Evolutionary conservation across 2,329 filamentous ascomycete species (phyloP), one percentile per base, ranked within the genome.

Genomic region (Alternaria novae-zelandiae): DNA sequence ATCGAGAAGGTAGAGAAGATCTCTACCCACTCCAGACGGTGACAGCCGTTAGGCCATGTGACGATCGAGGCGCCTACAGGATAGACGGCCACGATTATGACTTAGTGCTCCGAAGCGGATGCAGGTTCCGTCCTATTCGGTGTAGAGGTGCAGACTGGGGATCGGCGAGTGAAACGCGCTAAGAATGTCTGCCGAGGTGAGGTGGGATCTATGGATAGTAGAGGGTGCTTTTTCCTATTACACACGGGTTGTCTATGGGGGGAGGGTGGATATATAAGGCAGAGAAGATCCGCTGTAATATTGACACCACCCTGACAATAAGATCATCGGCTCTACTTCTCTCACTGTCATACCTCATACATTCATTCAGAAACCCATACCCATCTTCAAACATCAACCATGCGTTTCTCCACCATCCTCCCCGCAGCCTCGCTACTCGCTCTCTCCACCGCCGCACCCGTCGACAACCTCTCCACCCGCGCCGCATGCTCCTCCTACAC

Each of bases 401-500:
- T 70, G 68, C 65, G 60, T 55, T 30, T 57, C 62, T 61, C 58
- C 13, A 50, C 64, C 12, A 25, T 68, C 28, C 41, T 66, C 15
- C 21, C 64, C 13, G 17, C 58, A 23, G 36, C 67, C 20, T 57
- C 66, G 5, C 57, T 70, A 36, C 36, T 65, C 10, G 50, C 66
- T 61, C 64, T 47, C 15, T 45, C 66, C 17, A 59, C 57, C n/a
- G 63, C 61, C 8, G 67, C 64, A 3, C 63, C 73, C 1, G 44
- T 68, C 0, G 57, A 67, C 70, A 11, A 60, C 13, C 15, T 65
- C 59, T 13, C 11, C 55, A 7, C 30, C 56, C 25, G 36, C 36
- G 36, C 36, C 15, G n/a, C 36, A 17, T 72, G 68, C 58, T 58
- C 67, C 1, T 71, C 70, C 5, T 71, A 71, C 63, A 71, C 70